Evolutionary conservation across 495 filamentous ascomycete genomes (phyloP), one percentile per base, ranked within the genome.

Genomic region (Xylaria scruposa): DNA sequence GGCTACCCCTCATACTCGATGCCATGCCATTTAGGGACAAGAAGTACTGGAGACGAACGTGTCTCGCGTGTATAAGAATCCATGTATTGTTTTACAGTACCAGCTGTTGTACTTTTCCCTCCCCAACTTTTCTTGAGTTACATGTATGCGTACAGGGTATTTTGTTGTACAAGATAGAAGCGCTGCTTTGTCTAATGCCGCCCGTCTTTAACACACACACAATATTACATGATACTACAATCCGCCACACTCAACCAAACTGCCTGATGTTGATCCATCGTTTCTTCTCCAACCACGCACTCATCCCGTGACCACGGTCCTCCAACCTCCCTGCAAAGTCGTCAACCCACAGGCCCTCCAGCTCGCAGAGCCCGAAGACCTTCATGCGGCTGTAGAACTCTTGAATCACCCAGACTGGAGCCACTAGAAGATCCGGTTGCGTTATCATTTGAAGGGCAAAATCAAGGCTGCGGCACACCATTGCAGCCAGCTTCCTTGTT

Each of bases 281-380:
- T 63, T 74, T 77, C 46, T 77, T 76, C 51, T 76, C 73, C 38
- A 79, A 58, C 63, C 71, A 78, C 17, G 42, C 54, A 69, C 63
- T 67, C 47, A 80, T 72, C 51, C 76, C 72, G 26, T 71, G 70
- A 8, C 73, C 63, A 33, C 74, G 79, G n/a, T 63, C 72, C 67
- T 75, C 73, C 21, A 79, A 36, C 64, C 78, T 73, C 21, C 56
- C 74, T 38, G 63, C 60, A 59, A 85, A 84, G 17, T 72, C 77
- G n/a, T 81, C 75, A 49, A 82, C 83, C 85, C 85, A 86, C 51
- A 80, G 69, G 12, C 82, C 60, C 68, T 85, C 85, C 0, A 82
- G 61, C 56, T 79, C 66, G 12, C 78, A 80, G 33, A 80, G 79
- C 26, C 74, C 77, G 59, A 73, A 72, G 4, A 24, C 53, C n/a